Evolutionary conservation across 2,329 filamentous ascomycete genomes (phyloP).

Genomic region (Pseudogymnoascus pannorum): DNA sequence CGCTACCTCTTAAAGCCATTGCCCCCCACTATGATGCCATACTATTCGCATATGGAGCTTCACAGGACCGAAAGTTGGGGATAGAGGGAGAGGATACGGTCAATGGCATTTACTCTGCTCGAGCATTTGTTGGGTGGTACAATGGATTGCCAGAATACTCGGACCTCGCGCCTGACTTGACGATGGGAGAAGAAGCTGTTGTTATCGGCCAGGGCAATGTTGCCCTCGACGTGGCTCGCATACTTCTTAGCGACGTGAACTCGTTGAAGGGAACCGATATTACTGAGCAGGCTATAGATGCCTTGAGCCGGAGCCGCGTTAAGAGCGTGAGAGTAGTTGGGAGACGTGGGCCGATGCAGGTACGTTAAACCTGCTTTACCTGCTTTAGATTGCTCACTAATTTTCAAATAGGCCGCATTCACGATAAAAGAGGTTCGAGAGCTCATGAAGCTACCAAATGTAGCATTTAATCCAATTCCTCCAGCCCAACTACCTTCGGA

Average conservation of each 20-base stretch:
- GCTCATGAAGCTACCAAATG: slow-evolving; percentile 66
- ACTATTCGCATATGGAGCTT: slow-evolving; percentile 86
- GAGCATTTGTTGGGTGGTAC: slow-evolving; percentile 97
- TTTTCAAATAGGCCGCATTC: slow-evolving; percentile 64
- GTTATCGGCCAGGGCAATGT: slow-evolving; percentile 95
- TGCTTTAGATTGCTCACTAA: not conserved
- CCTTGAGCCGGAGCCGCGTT: slow-evolving; percentile 63
- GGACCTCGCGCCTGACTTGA: slow-evolving; percentile 63
- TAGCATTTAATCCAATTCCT: slow-evolving; percentile 66
- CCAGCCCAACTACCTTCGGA: slow-evolving; percentile 59
- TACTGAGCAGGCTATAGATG: slow-evolving; percentile 71
- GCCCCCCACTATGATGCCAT: slow-evolving; percentile 85
- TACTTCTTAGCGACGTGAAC: slow-evolving; percentile 71
- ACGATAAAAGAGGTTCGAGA: slow-evolving; percentile 94
- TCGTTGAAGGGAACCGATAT: slow-evolving; percentile 78
- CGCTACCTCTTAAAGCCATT: slow-evolving; percentile 60
- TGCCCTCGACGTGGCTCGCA: slow-evolving; percentile 84
- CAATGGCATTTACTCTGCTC: slow-evolving; percentile 73
- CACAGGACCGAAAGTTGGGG: slow-evolving; percentile 69
- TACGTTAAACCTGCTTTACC: slow-evolving; percentile 30
- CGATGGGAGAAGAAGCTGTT: slow-evolving; percentile 70
- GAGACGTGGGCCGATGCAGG: slow-evolving; percentile 80
- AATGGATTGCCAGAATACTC: slow-evolving; percentile 86
- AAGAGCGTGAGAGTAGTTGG: slow-evolving; percentile 82
- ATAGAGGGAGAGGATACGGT: slow-evolving; percentile 72